Base-by-base conservation (phyloP, 352 stramenopile genomes). In the Phytophthora sp. region DNA sequence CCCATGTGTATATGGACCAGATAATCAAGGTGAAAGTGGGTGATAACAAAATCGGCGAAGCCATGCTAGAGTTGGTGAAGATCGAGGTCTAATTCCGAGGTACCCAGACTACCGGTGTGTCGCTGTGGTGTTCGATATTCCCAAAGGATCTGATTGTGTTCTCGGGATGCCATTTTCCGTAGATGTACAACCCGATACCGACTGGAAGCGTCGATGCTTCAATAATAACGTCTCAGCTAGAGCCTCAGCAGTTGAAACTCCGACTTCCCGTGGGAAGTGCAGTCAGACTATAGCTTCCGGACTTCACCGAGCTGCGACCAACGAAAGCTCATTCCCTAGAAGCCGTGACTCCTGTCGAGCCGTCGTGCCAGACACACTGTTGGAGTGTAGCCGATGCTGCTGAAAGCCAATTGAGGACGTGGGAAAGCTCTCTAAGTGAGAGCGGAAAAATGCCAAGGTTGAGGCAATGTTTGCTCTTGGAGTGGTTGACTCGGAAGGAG, bases 171-270 rank as follows among this genome's bases (percentile, higher is more conserved):
- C 41, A 12, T 62, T 33, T 23, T 62, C 54, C 8, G 39, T 62
- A 18, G 54, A 62, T n/a, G n/a, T n/a, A n/a, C n/a, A n/a, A n/a
- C n/a, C n/a, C n/a, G 29, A 61, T 7, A 52, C 52, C 18, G 39
- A 61, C n/a, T 45, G 41, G 41, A 62, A 62, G 35, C n/a, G 30
- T 53, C 39, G 39, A 53, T 61, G 54, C 41, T 53, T 62, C 23
- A 62, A 54, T 20, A 26, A 38, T 12, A 11, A 54, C 21, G 53
- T 36, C 13, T 46, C 41, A 35, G 15, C 5, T 53, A 42, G 20
- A 54, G 24, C 26, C 53, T 45, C 27, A 42, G 13, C 20, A 15
- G 7, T 30, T 2, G 53, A 60, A 42, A 51, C n/a, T 42, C 52
- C 53, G 7, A 51, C 38, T 44, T 18, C 38, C 38, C 1, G 53